A percentile compares a stretch with the other conserved stretches of the same genome.
These are phyloP conservation scores for Carex myosuroides DNA, from an alignment of 176 grass and related monocot genomes.

Conservation along the genomic window DNA sequence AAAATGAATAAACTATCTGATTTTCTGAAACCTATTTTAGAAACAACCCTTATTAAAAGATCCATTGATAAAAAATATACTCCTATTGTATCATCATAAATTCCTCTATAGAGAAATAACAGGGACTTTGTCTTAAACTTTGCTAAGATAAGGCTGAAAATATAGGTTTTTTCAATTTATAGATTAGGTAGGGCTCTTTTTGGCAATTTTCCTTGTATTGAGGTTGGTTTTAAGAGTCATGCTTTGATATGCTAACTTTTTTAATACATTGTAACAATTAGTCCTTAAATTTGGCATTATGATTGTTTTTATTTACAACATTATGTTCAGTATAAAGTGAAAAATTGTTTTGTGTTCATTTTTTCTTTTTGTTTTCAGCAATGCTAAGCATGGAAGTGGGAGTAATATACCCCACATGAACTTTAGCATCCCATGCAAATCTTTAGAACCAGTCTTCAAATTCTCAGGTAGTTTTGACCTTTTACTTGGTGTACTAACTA, in stretches of 20 bases:
- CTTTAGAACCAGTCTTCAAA: constrained; percentile 54
- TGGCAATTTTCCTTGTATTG: background rate
- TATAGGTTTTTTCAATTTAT: background rate
- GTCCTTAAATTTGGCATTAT: background rate
- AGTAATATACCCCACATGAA: constrained; percentile 88
- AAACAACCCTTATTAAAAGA: too few relatives aligned
- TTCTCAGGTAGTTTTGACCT: constrained; percentile 48
- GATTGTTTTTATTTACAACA: background rate
- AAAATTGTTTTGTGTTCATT: background rate
- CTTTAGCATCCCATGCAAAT: constrained; percentile 83
- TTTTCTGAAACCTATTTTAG: too few relatives aligned
- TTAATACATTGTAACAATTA: constrained; percentile 5
- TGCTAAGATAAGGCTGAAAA: background rate
- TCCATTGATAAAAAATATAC: too few relatives aligned
- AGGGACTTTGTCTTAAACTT: background rate
- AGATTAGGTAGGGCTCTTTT: background rate
- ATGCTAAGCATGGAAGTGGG: constrained; percentile 85
- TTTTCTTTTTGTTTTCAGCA: constrained; percentile 45
- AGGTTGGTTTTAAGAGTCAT: background rate
- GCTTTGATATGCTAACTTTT: background rate
- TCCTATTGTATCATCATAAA: too few relatives aligned
- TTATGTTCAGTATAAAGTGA: background rate
- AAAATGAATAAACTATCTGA: too few relatives aligned
- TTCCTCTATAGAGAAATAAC: background rate
- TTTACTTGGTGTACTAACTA: background rate